Conservation (phyloP, 371 early-diverging fungal species). For the Globomyces sp. region DNA sequence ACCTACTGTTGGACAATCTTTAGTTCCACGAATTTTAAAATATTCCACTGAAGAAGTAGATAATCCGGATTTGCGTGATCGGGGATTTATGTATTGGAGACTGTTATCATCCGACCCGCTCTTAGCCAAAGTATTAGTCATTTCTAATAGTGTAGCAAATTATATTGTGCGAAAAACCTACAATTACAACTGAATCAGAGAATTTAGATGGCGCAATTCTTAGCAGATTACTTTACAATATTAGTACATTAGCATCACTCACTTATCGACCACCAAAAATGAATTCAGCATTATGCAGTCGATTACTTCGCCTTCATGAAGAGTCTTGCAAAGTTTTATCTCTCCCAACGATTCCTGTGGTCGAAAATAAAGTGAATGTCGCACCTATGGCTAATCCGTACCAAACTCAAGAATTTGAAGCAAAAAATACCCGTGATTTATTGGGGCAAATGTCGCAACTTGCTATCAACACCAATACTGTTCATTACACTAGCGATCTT, state of each 20-base stretch:
- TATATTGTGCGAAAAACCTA: constrained; percentile 57
- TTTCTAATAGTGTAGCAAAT: constrained; percentile 46
- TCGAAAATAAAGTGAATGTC: neutral
- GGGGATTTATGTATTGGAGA: constrained; percentile 96
- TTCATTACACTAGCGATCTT: neutral
- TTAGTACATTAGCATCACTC: constrained; percentile 48
- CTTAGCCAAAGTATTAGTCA: constrained; percentile 41
- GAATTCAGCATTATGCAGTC: neutral
- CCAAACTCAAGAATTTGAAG: neutral
- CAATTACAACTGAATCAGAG: constrained; percentile 50
- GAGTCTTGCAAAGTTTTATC: neutral
- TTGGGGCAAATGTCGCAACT: neutral
- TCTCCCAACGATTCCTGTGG: neutral
- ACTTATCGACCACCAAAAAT: constrained; percentile 43
- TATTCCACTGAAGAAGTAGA: constrained; percentile 86
- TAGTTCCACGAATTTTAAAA: constrained; percentile 84
- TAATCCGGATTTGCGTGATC: constrained; percentile 93
- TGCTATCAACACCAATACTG: neutral
- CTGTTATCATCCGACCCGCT: constrained; percentile 87
- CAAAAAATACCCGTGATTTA: neutral
- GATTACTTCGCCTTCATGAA: neutral
- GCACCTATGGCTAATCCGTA: constrained; percentile 5
- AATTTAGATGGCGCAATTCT: constrained; percentile 47
- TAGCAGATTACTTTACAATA: constrained; percentile 44
- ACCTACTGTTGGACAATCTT: constrained; percentile 81